phyloP scores from a whole-genome alignment of 306 rosid genomes.

The Trifolium fragiferum region DNA sequence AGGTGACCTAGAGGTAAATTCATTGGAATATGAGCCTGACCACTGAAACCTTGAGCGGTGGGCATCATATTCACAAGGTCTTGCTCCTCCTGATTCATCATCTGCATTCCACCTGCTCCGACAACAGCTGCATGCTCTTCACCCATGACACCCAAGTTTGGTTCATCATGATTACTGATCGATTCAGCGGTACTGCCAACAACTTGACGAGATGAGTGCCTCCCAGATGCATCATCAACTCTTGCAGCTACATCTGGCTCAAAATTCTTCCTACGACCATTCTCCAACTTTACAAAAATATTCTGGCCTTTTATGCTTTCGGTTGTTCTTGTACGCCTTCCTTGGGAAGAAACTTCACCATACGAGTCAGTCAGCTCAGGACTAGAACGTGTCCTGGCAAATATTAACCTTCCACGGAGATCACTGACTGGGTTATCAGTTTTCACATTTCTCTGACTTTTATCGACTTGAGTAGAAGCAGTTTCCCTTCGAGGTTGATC shows the following conservation, averaged over 20 bases:
- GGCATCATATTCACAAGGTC: slow-evolving; percentile 86
- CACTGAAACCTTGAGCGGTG: slow-evolving; percentile 65
- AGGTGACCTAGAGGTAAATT: slow-evolving; percentile 71
- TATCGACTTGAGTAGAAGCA: slow-evolving; percentile 57
- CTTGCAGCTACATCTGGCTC: slow-evolving; percentile 60
- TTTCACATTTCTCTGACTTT: slow-evolving; percentile 62
- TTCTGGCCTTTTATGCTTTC: slow-evolving; percentile 63
- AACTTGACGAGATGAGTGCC: slow-evolving; percentile 55
- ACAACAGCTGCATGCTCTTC: slow-evolving; percentile 74
- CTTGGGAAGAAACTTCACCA: slow-evolving; percentile 73
- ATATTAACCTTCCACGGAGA: slow-evolving; percentile 69
- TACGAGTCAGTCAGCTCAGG: slow-evolving; percentile 91
- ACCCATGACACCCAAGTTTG: slow-evolving; percentile 46
- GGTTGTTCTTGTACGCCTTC: slow-evolving; percentile 56
- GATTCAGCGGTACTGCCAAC: slow-evolving; percentile 62
- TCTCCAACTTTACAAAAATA: slow-evolving; percentile 60
- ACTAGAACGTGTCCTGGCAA: slow-evolving; percentile 97
- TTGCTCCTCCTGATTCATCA: slow-evolving; percentile 93
- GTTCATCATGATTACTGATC: slow-evolving; percentile 62
- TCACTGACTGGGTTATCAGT: slow-evolving; percentile 54
- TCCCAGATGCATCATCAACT: slow-evolving; percentile 60
- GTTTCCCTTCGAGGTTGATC: slow-evolving; percentile 63
- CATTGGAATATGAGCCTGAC: slow-evolving; percentile 77
- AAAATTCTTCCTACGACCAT: slow-evolving; percentile 61
- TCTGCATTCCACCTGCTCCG: slow-evolving; percentile 60